phyloP scores from a whole-genome alignment of 768 basidiomycete species.

The Asterophora parasitica region DNA sequence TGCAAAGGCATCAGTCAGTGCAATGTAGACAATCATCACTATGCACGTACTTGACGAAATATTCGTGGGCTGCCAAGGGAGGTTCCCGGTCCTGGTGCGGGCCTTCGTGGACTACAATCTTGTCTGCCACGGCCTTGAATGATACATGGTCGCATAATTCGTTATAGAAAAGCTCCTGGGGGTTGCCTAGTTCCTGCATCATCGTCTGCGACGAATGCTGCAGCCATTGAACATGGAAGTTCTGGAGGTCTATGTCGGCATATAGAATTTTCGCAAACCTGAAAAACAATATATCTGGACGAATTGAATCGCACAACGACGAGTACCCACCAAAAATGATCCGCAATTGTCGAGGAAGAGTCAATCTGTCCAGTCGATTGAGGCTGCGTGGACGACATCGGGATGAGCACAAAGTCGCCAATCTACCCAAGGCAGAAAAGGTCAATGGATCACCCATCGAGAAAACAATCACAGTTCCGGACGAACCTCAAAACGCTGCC shows the following conservation, averaged over 20 bases:
- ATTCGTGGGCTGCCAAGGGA: constrained; percentile 34
- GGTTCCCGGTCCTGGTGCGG: constrained; percentile 26
- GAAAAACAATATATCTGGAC: constrained; percentile 1
- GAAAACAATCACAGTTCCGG: not conserved
- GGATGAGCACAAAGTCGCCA: constrained; percentile 59
- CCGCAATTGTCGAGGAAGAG: constrained; percentile 36
- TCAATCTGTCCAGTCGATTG: constrained; percentile 26
- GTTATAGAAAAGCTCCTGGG: constrained; percentile 63
- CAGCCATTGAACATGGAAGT: constrained; percentile 70
- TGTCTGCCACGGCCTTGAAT: constrained; percentile 40
- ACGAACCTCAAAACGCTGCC: constrained; percentile 38
- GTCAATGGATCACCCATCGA: no score
- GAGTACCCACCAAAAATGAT: constrained; percentile 58
- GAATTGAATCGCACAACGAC: not conserved
- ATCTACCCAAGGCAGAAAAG: constrained; percentile 30
- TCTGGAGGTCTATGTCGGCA: constrained; percentile 37
- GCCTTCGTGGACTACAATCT: constrained; percentile 38
- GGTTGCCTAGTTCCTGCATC: constrained; percentile 54
- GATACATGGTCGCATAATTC: constrained; percentile 45
- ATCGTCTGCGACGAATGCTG: constrained; percentile 62
- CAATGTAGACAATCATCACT: not conserved
- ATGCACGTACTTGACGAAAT: constrained; percentile 51
- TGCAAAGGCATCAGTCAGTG: constrained; percentile 1
- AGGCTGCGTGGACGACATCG: constrained; percentile 16
- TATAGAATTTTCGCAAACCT: constrained; percentile 70